A percentile compares a stretch with the other conserved stretches of the same genome.
Evolutionary conservation across 495 filamentous ascomycete species (phyloP).

Genomic region (Amphirosellinia nigrospora): DNA sequence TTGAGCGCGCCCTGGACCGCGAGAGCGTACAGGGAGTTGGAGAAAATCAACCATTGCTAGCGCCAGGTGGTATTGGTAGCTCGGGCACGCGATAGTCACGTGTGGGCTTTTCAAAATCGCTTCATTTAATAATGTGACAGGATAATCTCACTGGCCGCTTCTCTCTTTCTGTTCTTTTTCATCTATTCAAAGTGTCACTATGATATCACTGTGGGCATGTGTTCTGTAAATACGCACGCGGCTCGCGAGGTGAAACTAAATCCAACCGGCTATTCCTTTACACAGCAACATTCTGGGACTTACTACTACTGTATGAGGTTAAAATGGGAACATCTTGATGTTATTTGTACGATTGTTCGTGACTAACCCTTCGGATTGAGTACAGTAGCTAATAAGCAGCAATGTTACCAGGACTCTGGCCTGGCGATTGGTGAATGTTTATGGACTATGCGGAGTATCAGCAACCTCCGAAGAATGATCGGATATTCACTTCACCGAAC

Average conservation of each 20-base stretch:
- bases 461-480: neutral
- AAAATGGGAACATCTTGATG: neutral
- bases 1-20: constrained; percentile 47
- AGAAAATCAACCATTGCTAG: constrained; percentile 52
- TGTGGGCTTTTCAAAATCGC: neutral
- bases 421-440: neutral
- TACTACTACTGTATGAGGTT: neutral
- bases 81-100: constrained; percentile 32
- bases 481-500: neutral
- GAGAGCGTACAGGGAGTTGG: constrained; percentile 49
- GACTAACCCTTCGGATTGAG: neutral
- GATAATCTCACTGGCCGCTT: neutral
- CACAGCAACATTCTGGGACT: neutral
- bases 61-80: constrained; percentile 45
- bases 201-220: neutral
- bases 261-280: neutral
- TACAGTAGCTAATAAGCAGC: neutral
- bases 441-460: neutral
- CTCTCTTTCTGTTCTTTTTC: neutral
- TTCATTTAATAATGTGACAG: neutral
- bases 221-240: constrained; percentile 11
- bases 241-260: neutral
- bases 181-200: neutral
- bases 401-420: neutral
- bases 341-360: neutral